phyloP scores from a whole-genome alignment of 1,284 basidiomycete species.

The Sparassis latifolia region DNA sequence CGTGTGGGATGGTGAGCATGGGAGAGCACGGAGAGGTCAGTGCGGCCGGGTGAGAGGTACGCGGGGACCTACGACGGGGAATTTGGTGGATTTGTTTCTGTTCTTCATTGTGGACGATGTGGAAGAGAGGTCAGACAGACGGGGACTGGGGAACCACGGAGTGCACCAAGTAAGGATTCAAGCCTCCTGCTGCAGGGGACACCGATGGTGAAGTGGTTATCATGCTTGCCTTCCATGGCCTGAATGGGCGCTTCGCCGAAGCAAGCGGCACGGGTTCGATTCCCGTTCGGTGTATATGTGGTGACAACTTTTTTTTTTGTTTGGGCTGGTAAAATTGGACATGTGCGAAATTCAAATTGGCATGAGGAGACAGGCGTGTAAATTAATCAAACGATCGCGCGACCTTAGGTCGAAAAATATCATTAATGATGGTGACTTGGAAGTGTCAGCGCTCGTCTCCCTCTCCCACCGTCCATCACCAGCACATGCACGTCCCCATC shows the following conservation, averaged over 20 bases:
- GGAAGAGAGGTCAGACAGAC: background rate
- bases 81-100: conserved; percentile 81
- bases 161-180: background rate
- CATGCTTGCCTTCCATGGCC: conserved; percentile 23
- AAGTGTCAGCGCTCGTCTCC: background rate
- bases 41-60: background rate
- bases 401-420: too few relatives aligned
- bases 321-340: background rate
- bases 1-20: background rate
- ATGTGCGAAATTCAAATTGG: background rate
- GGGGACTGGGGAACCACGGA: background rate
- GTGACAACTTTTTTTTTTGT: background rate
- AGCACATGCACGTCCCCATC: background rate
- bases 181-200: conserved; percentile 1
- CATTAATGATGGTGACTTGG: too few relatives aligned
- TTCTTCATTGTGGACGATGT: conserved; percentile 53
- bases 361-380: background rate
- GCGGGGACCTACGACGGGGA: conserved; percentile 60
- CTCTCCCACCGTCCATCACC: background rate
- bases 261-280: conserved; percentile 27
- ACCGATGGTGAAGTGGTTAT: conserved; percentile 25
- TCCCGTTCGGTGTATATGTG: conserved; percentile 21
- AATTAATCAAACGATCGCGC: too few relatives aligned
- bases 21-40: background rate
- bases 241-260: conserved; percentile 1